Conservation (phyloP, 768 basidiomycete species). For the Xerocomellus chrysenteron region DNA sequence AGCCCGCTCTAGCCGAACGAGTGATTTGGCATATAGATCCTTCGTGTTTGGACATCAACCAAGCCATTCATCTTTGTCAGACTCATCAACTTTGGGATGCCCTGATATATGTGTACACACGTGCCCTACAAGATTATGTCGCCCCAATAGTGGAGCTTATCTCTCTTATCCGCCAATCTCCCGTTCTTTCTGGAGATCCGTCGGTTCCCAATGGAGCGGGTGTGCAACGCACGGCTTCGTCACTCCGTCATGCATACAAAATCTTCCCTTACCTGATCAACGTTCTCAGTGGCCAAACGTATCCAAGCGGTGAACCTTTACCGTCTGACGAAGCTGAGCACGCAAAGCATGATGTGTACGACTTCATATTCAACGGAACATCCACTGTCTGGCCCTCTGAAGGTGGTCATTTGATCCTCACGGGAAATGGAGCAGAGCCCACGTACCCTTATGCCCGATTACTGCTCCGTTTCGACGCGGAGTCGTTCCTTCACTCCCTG, state of each 20-base stretch:
- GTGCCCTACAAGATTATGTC: constrained; percentile 84
- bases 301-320: constrained; percentile 80
- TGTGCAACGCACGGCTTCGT: constrained; percentile 13
- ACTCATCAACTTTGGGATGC: constrained; percentile 86
- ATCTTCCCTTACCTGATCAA: constrained; percentile 86
- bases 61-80: constrained; percentile 85
- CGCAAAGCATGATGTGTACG: constrained; percentile 75
- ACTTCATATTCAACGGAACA: constrained; percentile 81
- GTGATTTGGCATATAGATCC: constrained; percentile 98
- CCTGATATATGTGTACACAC: constrained; percentile 89
- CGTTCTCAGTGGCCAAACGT: constrained; percentile 76
- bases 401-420: constrained; percentile 71
- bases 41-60: constrained; percentile 86
- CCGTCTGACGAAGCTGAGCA: constrained; percentile 58
- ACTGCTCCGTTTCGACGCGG: constrained; percentile 85
- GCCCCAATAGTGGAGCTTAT: constrained; percentile 87
- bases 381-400: constrained; percentile 80
- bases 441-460: constrained; percentile 89
- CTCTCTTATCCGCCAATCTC: constrained; percentile 59
- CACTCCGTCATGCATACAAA: constrained; percentile 80
- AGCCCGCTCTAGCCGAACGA: constrained; percentile 77
- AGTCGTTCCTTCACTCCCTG: constrained; percentile 89
- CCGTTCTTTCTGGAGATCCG: background rate
- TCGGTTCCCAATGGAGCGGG: constrained; percentile 8
- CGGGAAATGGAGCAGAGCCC: constrained; percentile 70